These are phyloP conservation scores for Aspergillus thermomutatus DNA, from an alignment of 2,329 filamentous ascomycete genomes.

Conservation along the genomic window DNA sequence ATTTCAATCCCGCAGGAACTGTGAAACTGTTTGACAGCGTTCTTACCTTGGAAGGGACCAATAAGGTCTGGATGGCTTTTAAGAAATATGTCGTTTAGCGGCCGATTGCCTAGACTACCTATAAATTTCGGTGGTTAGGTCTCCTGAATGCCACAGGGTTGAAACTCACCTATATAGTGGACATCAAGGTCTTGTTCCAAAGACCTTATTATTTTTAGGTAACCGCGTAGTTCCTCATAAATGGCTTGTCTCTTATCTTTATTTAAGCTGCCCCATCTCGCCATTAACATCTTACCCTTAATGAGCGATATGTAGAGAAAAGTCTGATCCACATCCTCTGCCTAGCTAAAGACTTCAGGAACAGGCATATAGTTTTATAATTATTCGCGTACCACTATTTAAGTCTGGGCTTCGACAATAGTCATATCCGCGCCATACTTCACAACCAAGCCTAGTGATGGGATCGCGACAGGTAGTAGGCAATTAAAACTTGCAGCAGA, in stretches of 20 bases:
- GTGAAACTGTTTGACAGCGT: conserved; percentile 32
- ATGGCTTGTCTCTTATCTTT: conserved; percentile 24
- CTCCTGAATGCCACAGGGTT: conserved; percentile 2
- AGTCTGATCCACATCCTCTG: conserved; percentile 16
- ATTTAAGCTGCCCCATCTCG: conserved; percentile 22
- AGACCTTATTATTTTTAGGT: conserved; percentile 21
- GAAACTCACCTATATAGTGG: conserved; percentile 22
- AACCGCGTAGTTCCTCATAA: conserved; percentile 28
- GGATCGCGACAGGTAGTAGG: conserved; percentile 30
- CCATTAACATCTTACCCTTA: conserved; percentile 17
- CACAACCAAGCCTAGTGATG: conserved; percentile 31
- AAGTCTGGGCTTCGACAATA: conserved; percentile 27
- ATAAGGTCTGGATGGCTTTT: conserved; percentile 11
- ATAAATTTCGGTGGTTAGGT: conserved; percentile 3
- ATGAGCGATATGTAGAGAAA: conserved; percentile 28
- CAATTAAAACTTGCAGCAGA: conserved; percentile 19
- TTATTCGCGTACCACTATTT: conserved; percentile 24
- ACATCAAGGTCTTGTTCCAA: conserved; percentile 9
- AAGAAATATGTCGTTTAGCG: conserved; percentile 33
- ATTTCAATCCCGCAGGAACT: conserved; percentile 30
- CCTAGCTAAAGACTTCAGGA: conserved; percentile 25
- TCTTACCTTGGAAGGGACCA: conserved; percentile 28
- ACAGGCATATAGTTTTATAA: conserved; percentile 23
- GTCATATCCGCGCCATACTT: conserved; percentile 35
- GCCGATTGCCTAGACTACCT: conserved; percentile 28